Evolutionary conservation across 2,329 filamentous ascomycete genomes (phyloP), one percentile per base, ranked within the genome.

Genomic region (Aspergillus brunneoviolaceus): DNA sequence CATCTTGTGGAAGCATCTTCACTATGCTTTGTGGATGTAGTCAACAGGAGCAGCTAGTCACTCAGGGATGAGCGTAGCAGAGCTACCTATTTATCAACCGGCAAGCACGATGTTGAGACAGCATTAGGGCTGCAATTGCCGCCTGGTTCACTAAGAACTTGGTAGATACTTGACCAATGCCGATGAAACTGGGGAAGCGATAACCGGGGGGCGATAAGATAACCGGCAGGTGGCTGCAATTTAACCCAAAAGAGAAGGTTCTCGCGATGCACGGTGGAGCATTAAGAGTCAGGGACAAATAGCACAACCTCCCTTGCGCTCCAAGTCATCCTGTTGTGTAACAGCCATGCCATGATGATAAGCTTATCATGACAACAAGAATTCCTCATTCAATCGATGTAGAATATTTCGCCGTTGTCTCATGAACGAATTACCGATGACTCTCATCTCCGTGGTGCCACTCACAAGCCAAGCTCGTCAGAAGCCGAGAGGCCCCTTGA

Each of bases 201-300:
- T 54, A 54, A n/a, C 39, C 21, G 51, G 51, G 51, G 51, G 11
- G 49, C 51, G 67, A 68, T 69, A 69, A 70, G 67, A 68, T 69
- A 69, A 66, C 67, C 65, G 12, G 56, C 23, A 39, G 45, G 14
- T n/a, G n/a, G 6, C n/a, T 19, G 39, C 39, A 29, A n/a, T 29
- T 21, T 60, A 69, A 52, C 69, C 68, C 31, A 50, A 67, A 69
- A 31, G 64, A 70, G 69, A 68, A 71, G 58, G 66, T 70, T 63
- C 64, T 51, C 63, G 69, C 69, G 69, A 71, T 54, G 57, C 42
- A 33, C 31, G 63, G 67, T 67, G 67, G 62, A 60, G 50, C 45
- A 25, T 35, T 6, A 12, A 35, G 33, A 35, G 33, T 4, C 33
- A 35, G 33, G 33, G 12, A 35, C 33, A 35, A 35, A 35, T 35